A percentile compares a stretch with the other conserved stretches of the same genome.
These are phyloP conservation scores for Prunus dulcis DNA, from an alignment of 306 rosid species.

Conservation along the genomic window DNA sequence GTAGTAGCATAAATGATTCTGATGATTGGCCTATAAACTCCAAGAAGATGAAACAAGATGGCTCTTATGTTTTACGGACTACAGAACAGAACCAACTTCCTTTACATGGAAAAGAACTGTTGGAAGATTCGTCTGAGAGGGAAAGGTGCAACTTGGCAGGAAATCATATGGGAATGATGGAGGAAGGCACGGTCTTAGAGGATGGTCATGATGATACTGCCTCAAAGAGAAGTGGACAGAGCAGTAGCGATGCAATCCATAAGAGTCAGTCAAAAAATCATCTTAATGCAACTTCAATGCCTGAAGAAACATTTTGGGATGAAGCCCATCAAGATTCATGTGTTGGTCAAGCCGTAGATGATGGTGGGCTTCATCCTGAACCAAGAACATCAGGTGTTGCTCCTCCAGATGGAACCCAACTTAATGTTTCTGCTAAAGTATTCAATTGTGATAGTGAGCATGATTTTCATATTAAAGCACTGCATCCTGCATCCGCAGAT, in stretches of 20 bases:
- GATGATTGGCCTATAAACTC: conserved; percentile 25
- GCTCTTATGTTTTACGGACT: conserved; percentile 22
- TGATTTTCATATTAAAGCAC: conserved; percentile 27
- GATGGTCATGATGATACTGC: conserved; percentile 19
- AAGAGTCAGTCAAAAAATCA: conserved; percentile 22
- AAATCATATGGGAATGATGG: neutral
- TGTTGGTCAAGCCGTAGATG: conserved; percentile 12
- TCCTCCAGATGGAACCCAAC: conserved; percentile 11
- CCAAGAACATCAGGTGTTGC: conserved; percentile 20
- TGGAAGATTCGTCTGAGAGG: conserved; percentile 29
- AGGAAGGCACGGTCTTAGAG: conserved; percentile 23
- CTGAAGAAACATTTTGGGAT: conserved; percentile 12
- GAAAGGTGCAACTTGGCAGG: conserved; percentile 25
- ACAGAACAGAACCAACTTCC: conserved; percentile 25
- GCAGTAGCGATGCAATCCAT: conserved; percentile 15
- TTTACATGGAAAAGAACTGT: conserved; percentile 25
- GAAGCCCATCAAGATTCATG: neutral
- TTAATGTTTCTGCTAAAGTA: conserved; percentile 8
- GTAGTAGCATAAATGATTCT: conserved; percentile 18
- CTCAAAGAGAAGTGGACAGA: conserved; percentile 28
- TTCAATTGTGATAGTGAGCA: conserved; percentile 18
- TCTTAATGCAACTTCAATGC: conserved; percentile 12
- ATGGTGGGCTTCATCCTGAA: conserved; percentile 17
- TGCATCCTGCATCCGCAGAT: conserved; percentile 16
- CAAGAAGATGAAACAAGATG: conserved; percentile 41